phyloP scores from a whole-genome alignment of 495 filamentous ascomycete species.

The Copromyces sp. region DNA sequence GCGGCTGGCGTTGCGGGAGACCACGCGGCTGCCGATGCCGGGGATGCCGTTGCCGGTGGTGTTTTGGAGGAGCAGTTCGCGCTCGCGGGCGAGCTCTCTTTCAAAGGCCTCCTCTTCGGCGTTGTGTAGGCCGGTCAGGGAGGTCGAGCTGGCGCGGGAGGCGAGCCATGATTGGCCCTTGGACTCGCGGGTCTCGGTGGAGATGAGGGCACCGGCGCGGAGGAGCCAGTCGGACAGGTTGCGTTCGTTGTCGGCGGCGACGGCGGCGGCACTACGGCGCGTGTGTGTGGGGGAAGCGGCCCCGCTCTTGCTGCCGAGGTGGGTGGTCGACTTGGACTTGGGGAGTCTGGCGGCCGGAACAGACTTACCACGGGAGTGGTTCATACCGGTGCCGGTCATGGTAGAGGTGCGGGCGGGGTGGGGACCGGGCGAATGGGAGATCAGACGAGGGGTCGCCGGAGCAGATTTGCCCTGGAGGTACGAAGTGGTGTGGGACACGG shows the following conservation, averaged over 20 bases:
- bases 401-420: slow-evolving; percentile 27
- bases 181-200: slow-evolving; percentile 59
- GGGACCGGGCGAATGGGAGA: slow-evolving; percentile 38
- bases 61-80: slow-evolving; percentile 10
- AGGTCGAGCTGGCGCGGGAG: slow-evolving; percentile 62
- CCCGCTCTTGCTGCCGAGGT: slow-evolving; percentile 20
- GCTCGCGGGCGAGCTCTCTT: slow-evolving; percentile 31
- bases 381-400: not conserved
- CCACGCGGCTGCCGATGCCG: not conserved
- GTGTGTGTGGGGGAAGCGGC: slow-evolving; percentile 13
- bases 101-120: slow-evolving; percentile 38
- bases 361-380: slow-evolving; percentile 23
- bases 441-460: slow-evolving; percentile 47
- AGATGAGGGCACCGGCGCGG: slow-evolving; percentile 59
- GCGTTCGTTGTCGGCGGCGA: slow-evolving; percentile 14
- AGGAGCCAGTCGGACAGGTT: slow-evolving; percentile 63
- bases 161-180: slow-evolving; percentile 75
- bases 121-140: slow-evolving; percentile 43
- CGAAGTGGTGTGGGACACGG: slow-evolving; percentile 23
- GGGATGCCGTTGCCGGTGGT: not conserved
- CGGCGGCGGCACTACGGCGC: slow-evolving; percentile 8
- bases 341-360: slow-evolving; percentile 20
- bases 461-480: slow-evolving; percentile 46
- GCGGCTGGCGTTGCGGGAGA: slow-evolving; percentile 10
- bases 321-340: slow-evolving; percentile 38